A percentile compares a stretch with the other conserved stretches of the same genome.
These are phyloP conservation scores for Colletotrichum sp. DNA, from an alignment of 2,329 filamentous ascomycete species.

Conservation along the genomic window DNA sequence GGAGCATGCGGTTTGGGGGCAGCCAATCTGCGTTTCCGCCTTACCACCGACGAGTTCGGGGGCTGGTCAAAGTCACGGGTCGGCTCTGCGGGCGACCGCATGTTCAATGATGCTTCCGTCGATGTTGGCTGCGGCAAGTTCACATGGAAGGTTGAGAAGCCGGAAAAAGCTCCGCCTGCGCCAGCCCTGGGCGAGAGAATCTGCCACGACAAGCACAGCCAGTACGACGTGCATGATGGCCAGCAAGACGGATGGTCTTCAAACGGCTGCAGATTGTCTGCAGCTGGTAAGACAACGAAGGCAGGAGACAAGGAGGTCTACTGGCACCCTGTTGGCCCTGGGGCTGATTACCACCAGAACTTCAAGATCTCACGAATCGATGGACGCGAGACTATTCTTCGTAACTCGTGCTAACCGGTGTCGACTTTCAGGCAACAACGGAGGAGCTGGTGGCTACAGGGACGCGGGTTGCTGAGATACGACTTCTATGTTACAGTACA, in stretches of 20 bases:
- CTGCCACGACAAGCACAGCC: neutral
- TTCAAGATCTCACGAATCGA: neutral
- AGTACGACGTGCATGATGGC: neutral
- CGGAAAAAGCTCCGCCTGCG: neutral
- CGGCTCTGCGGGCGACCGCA: neutral
- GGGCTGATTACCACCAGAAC: neutral
- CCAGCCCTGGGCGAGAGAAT: neutral
- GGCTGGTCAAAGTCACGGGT: neutral
- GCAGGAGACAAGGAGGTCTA: neutral
- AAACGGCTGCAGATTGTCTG: neutral
- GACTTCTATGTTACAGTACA: neutral
- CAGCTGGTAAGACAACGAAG: neutral
- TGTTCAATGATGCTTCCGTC: neutral
- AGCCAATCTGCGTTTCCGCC: neutral
- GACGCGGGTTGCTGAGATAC: neutral
- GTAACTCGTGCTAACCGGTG: neutral
- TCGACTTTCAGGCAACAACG: neutral
- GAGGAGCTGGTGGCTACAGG: neutral
- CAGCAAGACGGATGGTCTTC: neutral
- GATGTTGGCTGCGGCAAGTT: neutral
- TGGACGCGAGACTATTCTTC: neutral
- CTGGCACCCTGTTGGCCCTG: neutral
- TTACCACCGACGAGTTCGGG: neutral
- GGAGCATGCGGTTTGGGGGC: neutral
- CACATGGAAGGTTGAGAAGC: neutral